These are phyloP conservation scores for Saccharomyces jurei DNA, from an alignment of 805 yeast species.

Conservation along the genomic window DNA sequence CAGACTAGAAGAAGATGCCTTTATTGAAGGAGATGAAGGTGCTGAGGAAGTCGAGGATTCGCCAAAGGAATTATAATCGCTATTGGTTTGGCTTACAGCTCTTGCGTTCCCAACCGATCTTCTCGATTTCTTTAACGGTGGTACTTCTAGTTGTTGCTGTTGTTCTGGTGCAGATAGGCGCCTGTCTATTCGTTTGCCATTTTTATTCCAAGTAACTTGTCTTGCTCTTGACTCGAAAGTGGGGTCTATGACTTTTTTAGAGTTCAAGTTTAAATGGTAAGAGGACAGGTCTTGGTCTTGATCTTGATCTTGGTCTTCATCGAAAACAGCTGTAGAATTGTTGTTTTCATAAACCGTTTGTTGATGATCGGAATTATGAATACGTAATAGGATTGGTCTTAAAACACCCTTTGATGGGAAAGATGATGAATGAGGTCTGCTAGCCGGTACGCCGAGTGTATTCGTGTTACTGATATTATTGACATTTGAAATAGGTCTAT, in stretches of 20 bases:
- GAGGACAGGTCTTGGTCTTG: background rate
- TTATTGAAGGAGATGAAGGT: background rate
- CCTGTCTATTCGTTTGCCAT: slow-evolving; percentile 25
- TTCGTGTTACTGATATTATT: background rate
- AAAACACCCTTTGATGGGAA: slow-evolving; percentile 12
- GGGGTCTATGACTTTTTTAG: background rate
- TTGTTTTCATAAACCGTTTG: background rate
- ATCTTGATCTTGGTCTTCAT: background rate
- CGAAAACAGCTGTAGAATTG: background rate
- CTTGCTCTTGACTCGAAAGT: slow-evolving; percentile 1
- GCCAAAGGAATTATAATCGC: background rate
- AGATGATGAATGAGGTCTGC: slow-evolving; percentile 27
- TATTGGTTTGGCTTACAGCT: background rate
- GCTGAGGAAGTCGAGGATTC: background rate
- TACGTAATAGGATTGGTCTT: slow-evolving; percentile 20
- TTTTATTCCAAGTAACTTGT: slow-evolving; percentile 30
- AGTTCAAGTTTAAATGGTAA: background rate
- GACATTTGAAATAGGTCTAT: slow-evolving; percentile 5
- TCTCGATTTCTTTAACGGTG: background rate
- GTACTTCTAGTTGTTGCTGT: slow-evolving; percentile 1
- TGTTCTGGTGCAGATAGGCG: slow-evolving; percentile 14
- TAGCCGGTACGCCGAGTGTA: background rate
- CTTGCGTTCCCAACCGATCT: background rate
- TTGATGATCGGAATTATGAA: slow-evolving; percentile 15
- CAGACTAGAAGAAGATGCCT: background rate